These are phyloP conservation scores for Dictyostelium intermedium DNA, from an alignment of 78 protist species.

Conservation along the genomic window DNA sequence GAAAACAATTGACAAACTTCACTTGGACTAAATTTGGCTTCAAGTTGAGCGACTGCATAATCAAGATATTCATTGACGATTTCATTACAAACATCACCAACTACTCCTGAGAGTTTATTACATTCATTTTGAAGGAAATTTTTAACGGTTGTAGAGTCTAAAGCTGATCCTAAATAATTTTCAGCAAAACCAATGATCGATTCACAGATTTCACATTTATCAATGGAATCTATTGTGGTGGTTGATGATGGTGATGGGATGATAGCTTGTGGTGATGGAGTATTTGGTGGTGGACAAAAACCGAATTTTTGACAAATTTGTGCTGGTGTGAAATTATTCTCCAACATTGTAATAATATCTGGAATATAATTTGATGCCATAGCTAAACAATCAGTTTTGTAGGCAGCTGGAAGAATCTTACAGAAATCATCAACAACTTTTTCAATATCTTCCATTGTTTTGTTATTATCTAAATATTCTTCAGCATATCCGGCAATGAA, in stretches of 20 bases:
- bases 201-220: constrained; percentile 16
- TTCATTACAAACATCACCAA: not conserved
- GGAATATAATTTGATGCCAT: constrained; percentile 8
- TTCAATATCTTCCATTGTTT: not conserved
- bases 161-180: not conserved
- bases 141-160: not conserved
- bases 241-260: too few species aligned
- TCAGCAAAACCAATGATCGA: constrained; percentile 1
- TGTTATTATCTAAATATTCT: not conserved
- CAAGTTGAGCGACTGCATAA: not conserved
- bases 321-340: not conserved
- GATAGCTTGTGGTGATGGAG: not conserved
- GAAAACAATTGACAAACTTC: not conserved
- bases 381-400: not conserved
- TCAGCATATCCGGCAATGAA: constrained; percentile 4
- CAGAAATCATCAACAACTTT: not conserved
- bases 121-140: not conserved
- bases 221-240: too few species aligned
- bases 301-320: constrained; percentile 3
- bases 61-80: not conserved
- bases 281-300: not conserved
- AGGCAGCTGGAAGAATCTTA: not conserved
- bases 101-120: not conserved
- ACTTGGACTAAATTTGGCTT: not conserved
- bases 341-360: not conserved